Conservation (phyloP, 176 grass and related monocot species). For the Carex parvula region DNA sequence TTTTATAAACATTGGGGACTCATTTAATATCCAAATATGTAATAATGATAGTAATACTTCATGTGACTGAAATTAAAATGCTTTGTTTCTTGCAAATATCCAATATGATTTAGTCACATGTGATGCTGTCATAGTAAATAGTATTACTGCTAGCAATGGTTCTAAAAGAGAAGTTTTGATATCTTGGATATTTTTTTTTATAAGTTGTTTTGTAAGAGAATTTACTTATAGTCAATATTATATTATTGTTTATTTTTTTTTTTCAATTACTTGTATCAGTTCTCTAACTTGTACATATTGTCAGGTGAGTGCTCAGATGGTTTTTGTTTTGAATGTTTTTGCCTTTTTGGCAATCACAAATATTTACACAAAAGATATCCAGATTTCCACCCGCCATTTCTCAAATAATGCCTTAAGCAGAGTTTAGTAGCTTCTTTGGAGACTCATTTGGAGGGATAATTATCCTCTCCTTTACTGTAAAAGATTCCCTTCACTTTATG, state of each 20-base stretch:
- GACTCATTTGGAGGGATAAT: neutral
- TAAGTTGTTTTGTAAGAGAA: too few relatives aligned
- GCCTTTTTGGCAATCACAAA: constrained; percentile 80
- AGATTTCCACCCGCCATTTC: constrained; percentile 47
- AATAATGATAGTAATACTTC: neutral
- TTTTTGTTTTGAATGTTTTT: constrained; percentile 59
- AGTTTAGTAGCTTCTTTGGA: neutral
- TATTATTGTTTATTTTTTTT: neutral
- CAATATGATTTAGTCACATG: neutral
- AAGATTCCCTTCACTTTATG: too few relatives aligned
- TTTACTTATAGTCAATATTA: neutral
- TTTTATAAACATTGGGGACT: neutral
- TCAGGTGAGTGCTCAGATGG: constrained; percentile 84
- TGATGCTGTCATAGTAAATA: neutral
- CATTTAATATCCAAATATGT: neutral
- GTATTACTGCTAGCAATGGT: neutral
- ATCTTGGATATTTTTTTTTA: too few relatives aligned
- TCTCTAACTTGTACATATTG: constrained; percentile 16
- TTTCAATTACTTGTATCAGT: neutral
- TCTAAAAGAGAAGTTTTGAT: neutral
- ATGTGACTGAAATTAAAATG: neutral
- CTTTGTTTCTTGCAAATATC: neutral
- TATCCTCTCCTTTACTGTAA: too few relatives aligned
- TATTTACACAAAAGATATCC: constrained; percentile 84
- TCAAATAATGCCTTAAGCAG: constrained; percentile 43